Conservation (phyloP, 768 basidiomycete genomes). For the Xerocomus potaroensis region DNA sequence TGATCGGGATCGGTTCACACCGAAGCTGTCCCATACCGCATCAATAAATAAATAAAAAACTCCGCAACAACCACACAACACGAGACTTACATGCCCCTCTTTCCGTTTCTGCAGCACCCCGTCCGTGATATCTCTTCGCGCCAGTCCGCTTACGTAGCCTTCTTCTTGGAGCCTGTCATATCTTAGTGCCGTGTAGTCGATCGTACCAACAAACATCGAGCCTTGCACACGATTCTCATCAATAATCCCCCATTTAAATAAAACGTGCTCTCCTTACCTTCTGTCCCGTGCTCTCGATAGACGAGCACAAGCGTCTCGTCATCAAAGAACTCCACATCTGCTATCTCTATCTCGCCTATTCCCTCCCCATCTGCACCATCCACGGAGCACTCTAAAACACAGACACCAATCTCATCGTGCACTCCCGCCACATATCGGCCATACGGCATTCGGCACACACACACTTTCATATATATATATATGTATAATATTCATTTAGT, state of each 20-base stretch:
- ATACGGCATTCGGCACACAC: slow-evolving; percentile 51
- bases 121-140: slow-evolving; percentile 65
- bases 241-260: slow-evolving; percentile 19
- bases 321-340: slow-evolving; percentile 79
- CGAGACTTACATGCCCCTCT: slow-evolving; percentile 57
- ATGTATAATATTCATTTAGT: slow-evolving; percentile 36
- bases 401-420: slow-evolving; percentile 40
- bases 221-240: slow-evolving; percentile 38
- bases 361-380: slow-evolving; percentile 23
- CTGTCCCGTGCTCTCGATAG: slow-evolving; percentile 44
- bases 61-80: slow-evolving; percentile 31
- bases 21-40: slow-evolving; percentile 42
- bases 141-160: slow-evolving; percentile 48
- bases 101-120: slow-evolving; percentile 53
- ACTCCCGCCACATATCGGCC: slow-evolving; percentile 35
- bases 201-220: slow-evolving; percentile 56
- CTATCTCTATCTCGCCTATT: slow-evolving; percentile 42
- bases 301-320: slow-evolving; percentile 64
- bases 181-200: slow-evolving; percentile 56
- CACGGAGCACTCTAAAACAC: slow-evolving; percentile 48
- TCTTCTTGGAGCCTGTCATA: slow-evolving; percentile 50
- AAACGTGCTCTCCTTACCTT: slow-evolving; percentile 41
- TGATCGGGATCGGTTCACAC: slow-evolving; percentile 48
- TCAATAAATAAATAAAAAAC: slow-evolving; percentile 31
- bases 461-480: slow-evolving; percentile 42